Base-by-base conservation (phyloP, 2,329 filamentous ascomycete species). In the Diaporthe longicolla region DNA sequence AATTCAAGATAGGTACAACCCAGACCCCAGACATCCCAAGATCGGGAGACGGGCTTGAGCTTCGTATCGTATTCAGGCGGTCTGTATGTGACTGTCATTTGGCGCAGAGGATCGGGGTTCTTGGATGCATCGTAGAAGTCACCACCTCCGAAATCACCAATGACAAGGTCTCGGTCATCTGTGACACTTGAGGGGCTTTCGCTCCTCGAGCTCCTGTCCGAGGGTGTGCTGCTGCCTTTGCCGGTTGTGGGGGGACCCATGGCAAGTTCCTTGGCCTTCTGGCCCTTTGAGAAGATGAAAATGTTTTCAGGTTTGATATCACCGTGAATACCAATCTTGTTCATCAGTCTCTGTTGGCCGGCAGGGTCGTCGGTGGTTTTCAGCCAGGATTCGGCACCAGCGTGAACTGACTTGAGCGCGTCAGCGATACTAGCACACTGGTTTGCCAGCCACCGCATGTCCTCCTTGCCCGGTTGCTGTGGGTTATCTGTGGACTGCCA, bases 11-110 rank as follows among this genome's bases (percentile, higher is more conserved):
- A 79, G 0, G 78, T 73, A 71, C 78, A 79, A 1, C 76, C 78
- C 13, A 79, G 74, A 52, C 76, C 76, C 78, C 78, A 79, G 8
- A 79, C 72, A 35, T 79, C 78, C 75, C 75, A 76, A n/a, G 75
- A 76, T 52, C 73, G 75, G n/a, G 75, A 76, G 50, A 76, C 70
- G n/a, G 75, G 75, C 66, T 74, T 61, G 24, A 73, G 63, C 66
- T 76, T 76, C 8, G 75, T 76, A 63, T 76, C 75, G 37, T 76
- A 71, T 37, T 76, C 75, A 7, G 75, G 75, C 54, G 75, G 75
- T 54, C 75, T 65, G 58, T 76, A 76, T 5, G 75, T 68, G 15
- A 73, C 65, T 9, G 75, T 76, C 26, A 76, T 73, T 32, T 76
- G 75, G 40, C 69, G 73, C 29, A 76, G 75, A 2, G 75, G 75